Evolutionary conservation across 345 rosid species (phyloP).

Genomic region (Brassica nigra): DNA sequence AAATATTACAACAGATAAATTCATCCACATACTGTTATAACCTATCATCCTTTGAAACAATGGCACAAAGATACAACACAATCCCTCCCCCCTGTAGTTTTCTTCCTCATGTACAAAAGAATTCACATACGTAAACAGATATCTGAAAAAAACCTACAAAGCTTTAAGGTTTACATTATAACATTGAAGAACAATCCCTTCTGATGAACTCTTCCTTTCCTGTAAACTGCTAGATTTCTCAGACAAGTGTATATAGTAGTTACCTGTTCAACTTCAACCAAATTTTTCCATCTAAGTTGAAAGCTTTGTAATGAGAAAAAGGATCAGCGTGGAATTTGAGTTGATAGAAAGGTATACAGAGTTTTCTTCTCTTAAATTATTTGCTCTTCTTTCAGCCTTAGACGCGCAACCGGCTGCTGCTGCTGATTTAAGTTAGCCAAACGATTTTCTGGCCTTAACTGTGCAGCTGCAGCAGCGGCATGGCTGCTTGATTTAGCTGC

Average conservation of each 20-base stretch:
- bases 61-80: slow-evolving; percentile 5
- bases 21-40: slow-evolving; percentile 26
- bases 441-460: slow-evolving; percentile 42
- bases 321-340: background rate
- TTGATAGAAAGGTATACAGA: background rate
- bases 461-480: slow-evolving; percentile 42
- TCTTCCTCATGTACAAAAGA: slow-evolving; percentile 42
- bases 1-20: slow-evolving; percentile 32
- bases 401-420: slow-evolving; percentile 54
- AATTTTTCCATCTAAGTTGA: slow-evolving; percentile 15
- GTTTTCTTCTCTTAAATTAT: slow-evolving; percentile 36
- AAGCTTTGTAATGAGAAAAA: background rate
- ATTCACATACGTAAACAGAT: slow-evolving; percentile 34
- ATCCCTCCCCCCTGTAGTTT: background rate
- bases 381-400: slow-evolving; percentile 72
- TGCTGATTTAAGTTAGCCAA: slow-evolving; percentile 37
- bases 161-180: background rate
- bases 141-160: slow-evolving; percentile 22
- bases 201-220: slow-evolving; percentile 25
- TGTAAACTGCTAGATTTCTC: slow-evolving; percentile 30
- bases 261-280: slow-evolving; percentile 1
- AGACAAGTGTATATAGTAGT: slow-evolving; percentile 10
- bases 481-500: slow-evolving; percentile 64
- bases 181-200: background rate
- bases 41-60: slow-evolving; percentile 33